These are phyloP conservation scores for Zhuliangozyma blackwelliae DNA, from an alignment of 1,139 yeast genomes.

Conservation along the genomic window DNA sequence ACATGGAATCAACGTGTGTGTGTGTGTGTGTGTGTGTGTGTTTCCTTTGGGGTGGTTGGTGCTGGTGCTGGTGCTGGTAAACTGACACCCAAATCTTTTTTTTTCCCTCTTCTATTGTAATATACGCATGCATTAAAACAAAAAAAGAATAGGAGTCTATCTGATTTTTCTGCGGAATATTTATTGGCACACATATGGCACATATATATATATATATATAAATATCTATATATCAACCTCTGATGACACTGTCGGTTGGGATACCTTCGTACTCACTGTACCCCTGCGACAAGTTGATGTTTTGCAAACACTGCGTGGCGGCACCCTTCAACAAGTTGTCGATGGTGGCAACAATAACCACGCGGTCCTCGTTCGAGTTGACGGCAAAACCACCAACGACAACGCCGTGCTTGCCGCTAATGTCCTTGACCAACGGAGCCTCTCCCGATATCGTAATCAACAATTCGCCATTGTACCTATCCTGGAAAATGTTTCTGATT, in stretches of 20 bases:
- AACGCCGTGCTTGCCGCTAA: constrained; percentile 91
- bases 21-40: no score
- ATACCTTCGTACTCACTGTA: constrained; percentile 95
- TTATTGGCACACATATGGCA: no score
- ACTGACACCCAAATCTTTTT: no score
- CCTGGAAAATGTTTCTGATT: constrained; percentile 80
- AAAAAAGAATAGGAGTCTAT: no score
- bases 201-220: neutral
- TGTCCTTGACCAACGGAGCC: constrained; percentile 87
- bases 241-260: constrained; percentile 55
- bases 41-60: no score
- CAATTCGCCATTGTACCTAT: constrained; percentile 83
- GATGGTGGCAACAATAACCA: constrained; percentile 90
- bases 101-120: no score
- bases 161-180: no score
- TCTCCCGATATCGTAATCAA: constrained; percentile 82
- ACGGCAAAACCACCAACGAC: constrained; percentile 96
- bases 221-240: constrained; percentile 35
- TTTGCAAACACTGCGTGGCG: constrained; percentile 96
- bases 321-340: constrained; percentile 97
- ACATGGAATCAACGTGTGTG: no score
- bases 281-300: constrained; percentile 83
- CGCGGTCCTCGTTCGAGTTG: constrained; percentile 81
- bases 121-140: no score
- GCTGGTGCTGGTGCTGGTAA: no score